Base-by-base conservation (phyloP, 139 green algal genomes). In the Chlorella sp. region DNA sequence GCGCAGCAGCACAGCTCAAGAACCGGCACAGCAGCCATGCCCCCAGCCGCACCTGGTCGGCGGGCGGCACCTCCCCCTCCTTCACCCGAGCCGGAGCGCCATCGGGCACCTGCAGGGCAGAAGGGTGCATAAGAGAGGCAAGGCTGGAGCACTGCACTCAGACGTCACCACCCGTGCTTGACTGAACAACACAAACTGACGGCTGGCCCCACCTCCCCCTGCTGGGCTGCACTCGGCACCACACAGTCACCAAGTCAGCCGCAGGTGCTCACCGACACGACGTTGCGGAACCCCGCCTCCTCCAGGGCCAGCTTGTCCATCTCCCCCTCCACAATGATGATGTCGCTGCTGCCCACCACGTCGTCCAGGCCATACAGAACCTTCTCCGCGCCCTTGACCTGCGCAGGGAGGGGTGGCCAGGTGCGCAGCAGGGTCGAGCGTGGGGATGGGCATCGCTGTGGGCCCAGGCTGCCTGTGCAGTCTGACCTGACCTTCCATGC, bases 301-400 rank as follows among this genome's bases (percentile, higher is more conserved):
- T 96, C 89, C 54, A 98, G 74, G 14, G 94, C 88, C 73, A 99
- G 89, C 85, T 98, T 98, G 90, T 99, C 96, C 88, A 98, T 95
- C 90, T 99, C 96, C 17, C 96, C 96, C 85, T 98, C 96, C 65
- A 98, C 95, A 64, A 97, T 91, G 73, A 97, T 89, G 40, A 97
- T 80, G 24, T 94, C 88, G 26, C 48, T 20, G 4, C 74, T 36
- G 4, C 77, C 88, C 75, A 87, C 87, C n/a, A 95, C 81, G 82
- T 98, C 93, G 79, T 98, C 94, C 54, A 96, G 88, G n/a, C 96
- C 96, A 83, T 95, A 98, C 77, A 98, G 76, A 4, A 98, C 84
- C 90, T 97, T 95, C 88, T 96, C 91, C 24, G 89, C 92, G 30
- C 90, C 90, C 48, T 90, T 92, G 56, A 94, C 91, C 77, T 90